Evolutionary conservation across 352 stramenopile genomes (phyloP), one percentile per base, ranked within the genome.

Genomic region (Phytophthora melonis): DNA sequence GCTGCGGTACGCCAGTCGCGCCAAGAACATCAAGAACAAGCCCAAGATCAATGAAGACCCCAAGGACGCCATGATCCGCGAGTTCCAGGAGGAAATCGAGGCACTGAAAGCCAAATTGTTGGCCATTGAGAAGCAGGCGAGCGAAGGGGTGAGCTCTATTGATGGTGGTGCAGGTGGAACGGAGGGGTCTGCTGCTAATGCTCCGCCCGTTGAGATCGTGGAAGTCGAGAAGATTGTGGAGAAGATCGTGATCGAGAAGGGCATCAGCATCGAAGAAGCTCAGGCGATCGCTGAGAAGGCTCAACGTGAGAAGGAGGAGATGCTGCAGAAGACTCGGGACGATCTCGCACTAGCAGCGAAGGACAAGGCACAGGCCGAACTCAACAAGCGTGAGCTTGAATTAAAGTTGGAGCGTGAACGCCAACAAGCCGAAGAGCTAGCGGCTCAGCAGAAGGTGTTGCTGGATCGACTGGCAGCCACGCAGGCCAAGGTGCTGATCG

Each of bases 21-120:
- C 98, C 32, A 99, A 99, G 88, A 99, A 99, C 79, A 99, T 99
- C 80, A 99, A 99, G 75, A 99, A 99, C 84, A 98, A 98, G 63
- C 97, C 98, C 1, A 97, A 98, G 66, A 99, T 99, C 59, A 99
- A 99, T 74, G 96, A 99, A 75, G 98, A 99, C 71, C 96, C 96
- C 0, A 99, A 99, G 71, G 97, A 99, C 72, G 92, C 97, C n/a
- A 98, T 99, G 93, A 95, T 99, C 27, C 86, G 94, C 19, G 95
- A 99, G 77, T 99, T 98, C 70, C 95, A 99, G 77, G 94, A 99
- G 21, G 94, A 99, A 73, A 99, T 99, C 76, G 83, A 96, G 62
- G 88, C 87, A 14, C 78, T 99, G 25, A 98, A 98, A 75, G 89
- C 86, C 54, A 94, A 94, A 34, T 45, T 94, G 7, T 21, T 82